Evolutionary conservation across 225 moss, liverwort and hornwort genomes (phyloP).

Genomic region (Rhytidiadelphus loreus): DNA sequence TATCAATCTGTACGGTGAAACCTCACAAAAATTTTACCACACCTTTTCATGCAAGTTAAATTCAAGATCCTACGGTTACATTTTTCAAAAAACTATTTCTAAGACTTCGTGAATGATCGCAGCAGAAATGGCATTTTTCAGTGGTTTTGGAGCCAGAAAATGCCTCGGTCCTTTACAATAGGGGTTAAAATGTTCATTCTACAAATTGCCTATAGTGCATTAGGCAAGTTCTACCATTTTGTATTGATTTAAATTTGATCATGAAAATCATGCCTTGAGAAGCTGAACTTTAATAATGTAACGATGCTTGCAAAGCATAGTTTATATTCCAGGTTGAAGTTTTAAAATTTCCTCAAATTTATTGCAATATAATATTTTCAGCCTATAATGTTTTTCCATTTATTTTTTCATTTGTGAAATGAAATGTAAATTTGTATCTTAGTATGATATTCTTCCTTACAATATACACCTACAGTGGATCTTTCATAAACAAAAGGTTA

Average conservation of each 20-base stretch:
- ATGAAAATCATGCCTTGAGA: accelerated
- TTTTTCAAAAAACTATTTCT: too few species aligned
- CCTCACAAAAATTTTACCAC: too few species aligned
- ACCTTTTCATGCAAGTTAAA: too few species aligned
- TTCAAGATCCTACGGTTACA: too few species aligned
- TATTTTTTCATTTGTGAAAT: background rate
- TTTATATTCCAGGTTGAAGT: background rate
- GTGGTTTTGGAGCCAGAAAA: too few species aligned
- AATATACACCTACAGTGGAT: background rate
- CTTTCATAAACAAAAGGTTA: background rate
- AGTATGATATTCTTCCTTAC: background rate
- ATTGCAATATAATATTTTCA: background rate
- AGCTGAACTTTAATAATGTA: background rate
- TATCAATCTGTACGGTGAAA: too few species aligned
- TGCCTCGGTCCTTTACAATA: too few species aligned
- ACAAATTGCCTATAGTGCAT: background rate
- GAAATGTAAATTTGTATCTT: background rate
- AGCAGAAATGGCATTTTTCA: too few species aligned
- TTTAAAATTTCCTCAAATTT: background rate
- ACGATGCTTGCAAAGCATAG: background rate
- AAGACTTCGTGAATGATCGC: too few species aligned
- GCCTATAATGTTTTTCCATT: background rate
- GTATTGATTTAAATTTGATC: background rate
- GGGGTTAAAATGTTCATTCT: background rate
- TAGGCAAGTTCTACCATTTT: background rate